Percentiles rank a stretch among this genome's conserved stretches.
These are phyloP conservation scores for Aspergillus sp. DNA, from an alignment of 2,329 filamentous ascomycete genomes.

Conservation along the genomic window DNA sequence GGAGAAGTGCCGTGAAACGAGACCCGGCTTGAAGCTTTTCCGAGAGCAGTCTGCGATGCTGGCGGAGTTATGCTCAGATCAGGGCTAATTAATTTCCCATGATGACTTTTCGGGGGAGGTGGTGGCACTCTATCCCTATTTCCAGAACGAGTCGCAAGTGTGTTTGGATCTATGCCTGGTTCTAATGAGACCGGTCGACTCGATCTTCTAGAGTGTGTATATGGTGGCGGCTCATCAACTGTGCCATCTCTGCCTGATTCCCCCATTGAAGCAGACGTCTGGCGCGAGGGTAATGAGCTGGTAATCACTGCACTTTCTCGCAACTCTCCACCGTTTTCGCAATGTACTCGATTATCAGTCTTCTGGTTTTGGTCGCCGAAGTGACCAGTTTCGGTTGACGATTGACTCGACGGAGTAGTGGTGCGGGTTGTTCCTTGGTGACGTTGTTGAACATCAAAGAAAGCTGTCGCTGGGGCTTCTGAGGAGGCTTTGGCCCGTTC, in stretches of 20 bases:
- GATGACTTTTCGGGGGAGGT: conserved; percentile 69
- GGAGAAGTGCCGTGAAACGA: conserved; percentile 27
- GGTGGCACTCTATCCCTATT: conserved; percentile 65
- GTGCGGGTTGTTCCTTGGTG: conserved; percentile 9
- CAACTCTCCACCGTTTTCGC: not conserved
- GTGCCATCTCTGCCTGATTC: conserved; percentile 48
- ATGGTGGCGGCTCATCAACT: conserved; percentile 48
- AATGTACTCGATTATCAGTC: not conserved
- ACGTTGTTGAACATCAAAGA: conserved; percentile 5
- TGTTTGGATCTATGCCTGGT: conserved; percentile 50
- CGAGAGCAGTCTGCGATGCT: conserved; percentile 23
- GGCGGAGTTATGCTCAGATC: conserved; percentile 29
- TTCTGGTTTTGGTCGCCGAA: conserved; percentile 19
- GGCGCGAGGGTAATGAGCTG: conserved; percentile 7
- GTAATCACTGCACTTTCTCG: not conserved
- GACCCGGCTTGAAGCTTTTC: conserved; percentile 26
- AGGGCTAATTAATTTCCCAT: conserved; percentile 69
- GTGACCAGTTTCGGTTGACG: conserved; percentile 8
- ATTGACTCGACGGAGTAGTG: conserved; percentile 15
- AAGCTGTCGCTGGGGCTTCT: conserved; percentile 3
- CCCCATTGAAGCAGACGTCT: conserved; percentile 9
- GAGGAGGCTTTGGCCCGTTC: not conserved
- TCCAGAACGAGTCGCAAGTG: conserved; percentile 27
- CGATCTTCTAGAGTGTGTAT: conserved; percentile 50
- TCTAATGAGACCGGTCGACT: conserved; percentile 59